Base-by-base conservation (phyloP, 2,329 filamentous ascomycete genomes). In the Xylariales sp. region DNA sequence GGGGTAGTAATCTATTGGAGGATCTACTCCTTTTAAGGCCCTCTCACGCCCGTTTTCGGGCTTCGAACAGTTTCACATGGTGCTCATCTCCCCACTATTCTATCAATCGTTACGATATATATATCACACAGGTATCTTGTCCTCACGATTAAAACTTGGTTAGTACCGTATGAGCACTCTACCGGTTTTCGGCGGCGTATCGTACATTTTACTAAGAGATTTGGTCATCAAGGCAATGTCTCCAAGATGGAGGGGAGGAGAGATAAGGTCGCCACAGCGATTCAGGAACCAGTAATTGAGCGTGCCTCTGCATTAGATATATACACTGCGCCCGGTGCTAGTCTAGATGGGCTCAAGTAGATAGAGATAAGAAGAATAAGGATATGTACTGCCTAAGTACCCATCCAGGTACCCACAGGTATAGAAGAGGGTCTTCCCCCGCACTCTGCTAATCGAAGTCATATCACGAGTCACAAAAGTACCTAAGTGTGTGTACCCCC, bases 41-140 rank as follows among this genome's bases (percentile, higher is more conserved):
- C 60, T 43, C 49, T 32, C 49, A 45, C 52, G 12, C 69, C 74
- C 71, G 73, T 73, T 76, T 65, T 74, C 73, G 71, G 72, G 66
- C 54, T 45, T 52, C 9, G 50, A 67, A 39, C 23, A 49, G 58
- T 32, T 57, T 46, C 34, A 67, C 50, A 49, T 46, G 32, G 48
- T 28, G 32, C 34, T 43, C 50, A 55, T 30, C 50, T 45, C 60
- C 43, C 46, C 28, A 50, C 61, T 16, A 67, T 59, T 58, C 43
- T 64, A 48, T 41, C 30, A 64, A 62, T 12, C 45, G 59, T 52
- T 63, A 68, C 59, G 45, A 67, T 67, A 50, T 58, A 67, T 62
- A 67, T 64, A 67, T 53, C 65, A 63, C 49, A 50, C 30, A 71
- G 69, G 72, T 74, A 73, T 74, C 69, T 71, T 73, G 69, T 69